Percentiles rank a stretch among this genome's conserved stretches.
These are phyloP conservation scores for Glarea lozoyensis DNA, from an alignment of 495 filamentous ascomycete genomes.

Conservation along the genomic window DNA sequence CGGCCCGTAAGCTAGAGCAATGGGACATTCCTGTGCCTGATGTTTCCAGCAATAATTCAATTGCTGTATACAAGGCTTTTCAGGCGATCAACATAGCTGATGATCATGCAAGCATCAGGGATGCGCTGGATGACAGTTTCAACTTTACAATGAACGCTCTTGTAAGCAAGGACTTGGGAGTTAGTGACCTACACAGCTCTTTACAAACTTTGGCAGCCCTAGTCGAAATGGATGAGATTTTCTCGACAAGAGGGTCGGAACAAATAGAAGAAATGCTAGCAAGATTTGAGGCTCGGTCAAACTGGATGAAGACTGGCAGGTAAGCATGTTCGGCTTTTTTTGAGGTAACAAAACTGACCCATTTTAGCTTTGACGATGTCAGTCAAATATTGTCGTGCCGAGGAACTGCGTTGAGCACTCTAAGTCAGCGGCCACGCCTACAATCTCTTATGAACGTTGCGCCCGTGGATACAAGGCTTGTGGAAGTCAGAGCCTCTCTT, in stretches of 20 bases:
- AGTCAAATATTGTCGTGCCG: slow-evolving; percentile 73
- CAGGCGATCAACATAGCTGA: slow-evolving; percentile 65
- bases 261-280: slow-evolving; percentile 54
- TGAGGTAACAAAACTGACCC: slow-evolving; percentile 14
- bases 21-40: slow-evolving; percentile 82
- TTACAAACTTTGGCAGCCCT: slow-evolving; percentile 68
- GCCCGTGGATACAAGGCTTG: slow-evolving; percentile 52
- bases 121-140: slow-evolving; percentile 55
- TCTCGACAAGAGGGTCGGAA: slow-evolving; percentile 46
- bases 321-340: slow-evolving; percentile 8
- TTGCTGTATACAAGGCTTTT: slow-evolving; percentile 68
- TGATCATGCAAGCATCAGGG: slow-evolving; percentile 39
- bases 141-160: slow-evolving; percentile 52
- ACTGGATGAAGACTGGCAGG: slow-evolving; percentile 59
- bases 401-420: slow-evolving; percentile 71
- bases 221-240: slow-evolving; percentile 71
- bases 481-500: slow-evolving; percentile 67
- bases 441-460: slow-evolving; percentile 46
- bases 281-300: slow-evolving; percentile 53
- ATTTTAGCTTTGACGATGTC: slow-evolving; percentile 67
- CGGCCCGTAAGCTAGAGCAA: slow-evolving; percentile 80
- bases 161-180: slow-evolving; percentile 43
- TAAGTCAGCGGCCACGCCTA: slow-evolving; percentile 58
- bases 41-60: slow-evolving; percentile 48
- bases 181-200: slow-evolving; percentile 49